These are phyloP conservation scores for Ceratopteris richardii DNA, from an alignment of 75 land plant genomes.

Conservation along the genomic window DNA sequence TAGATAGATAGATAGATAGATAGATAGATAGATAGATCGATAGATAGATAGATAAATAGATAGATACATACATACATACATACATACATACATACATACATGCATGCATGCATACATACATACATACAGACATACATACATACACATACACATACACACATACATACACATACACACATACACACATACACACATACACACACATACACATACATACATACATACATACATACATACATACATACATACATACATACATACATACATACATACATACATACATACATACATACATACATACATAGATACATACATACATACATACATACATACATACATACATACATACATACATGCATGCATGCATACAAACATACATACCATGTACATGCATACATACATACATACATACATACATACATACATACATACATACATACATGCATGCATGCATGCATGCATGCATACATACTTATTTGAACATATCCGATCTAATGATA, in stretches of 20 bases:
- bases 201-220: not conserved
- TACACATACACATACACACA: not conserved
- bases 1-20: too few relatives aligned
- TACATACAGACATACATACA: too few relatives aligned
- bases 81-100: not conserved
- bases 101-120: not conserved
- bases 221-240: not conserved
- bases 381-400: not conserved
- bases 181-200: not conserved
- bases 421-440: not conserved
- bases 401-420: not conserved
- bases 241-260: slow-evolving; percentile 2
- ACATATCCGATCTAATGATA: too few relatives aligned
- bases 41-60: too few relatives aligned
- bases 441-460: not conserved
- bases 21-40: too few relatives aligned
- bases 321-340: too few relatives aligned
- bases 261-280: too few relatives aligned
- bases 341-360: too few relatives aligned
- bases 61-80: not conserved
- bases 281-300: too few relatives aligned
- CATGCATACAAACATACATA: not conserved
- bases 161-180: not conserved
- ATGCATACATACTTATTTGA: not conserved
- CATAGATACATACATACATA: too few relatives aligned